These are phyloP conservation scores for Alternaria metachromatica DNA, from an alignment of 2,329 filamentous ascomycete species.

Conservation along the genomic window DNA sequence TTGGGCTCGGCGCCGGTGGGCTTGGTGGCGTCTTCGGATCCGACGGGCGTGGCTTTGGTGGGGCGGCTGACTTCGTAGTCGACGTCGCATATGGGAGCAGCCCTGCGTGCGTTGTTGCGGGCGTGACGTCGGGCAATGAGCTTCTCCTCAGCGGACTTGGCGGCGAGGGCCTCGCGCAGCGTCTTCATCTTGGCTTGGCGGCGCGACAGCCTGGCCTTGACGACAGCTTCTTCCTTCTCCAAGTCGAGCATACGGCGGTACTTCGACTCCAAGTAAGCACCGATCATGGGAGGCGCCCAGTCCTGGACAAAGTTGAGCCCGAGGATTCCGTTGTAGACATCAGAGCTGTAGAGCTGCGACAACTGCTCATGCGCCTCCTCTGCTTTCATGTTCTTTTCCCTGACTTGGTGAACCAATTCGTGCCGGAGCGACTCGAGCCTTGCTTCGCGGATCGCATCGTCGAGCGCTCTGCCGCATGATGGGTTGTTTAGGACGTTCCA, in stretches of 20 bases:
- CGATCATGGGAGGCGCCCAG: slow-evolving; percentile 36
- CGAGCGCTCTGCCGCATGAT: slow-evolving; percentile 29
- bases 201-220: slow-evolving; percentile 6
- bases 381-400: slow-evolving; percentile 14
- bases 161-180: background rate
- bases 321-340: slow-evolving; percentile 15
- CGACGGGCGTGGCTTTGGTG: background rate
- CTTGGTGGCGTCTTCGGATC: background rate
- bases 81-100: background rate
- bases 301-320: slow-evolving; percentile 31
- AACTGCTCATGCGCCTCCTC: slow-evolving; percentile 21
- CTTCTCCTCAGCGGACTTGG: background rate
- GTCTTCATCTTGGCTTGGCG: slow-evolving; percentile 8
- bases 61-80: background rate
- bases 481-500: slow-evolving; percentile 38
- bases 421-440: slow-evolving; percentile 24
- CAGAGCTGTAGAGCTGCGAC: slow-evolving; percentile 22
- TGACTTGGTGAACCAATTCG: slow-evolving; percentile 21
- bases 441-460: slow-evolving; percentile 31
- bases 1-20: background rate
- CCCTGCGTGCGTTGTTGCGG: background rate
- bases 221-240: slow-evolving; percentile 25
- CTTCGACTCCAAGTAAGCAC: slow-evolving; percentile 33
- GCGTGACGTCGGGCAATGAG: background rate
- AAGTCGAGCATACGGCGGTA: slow-evolving; percentile 30